Evolutionary conservation across 2,329 filamentous ascomycete genomes (phyloP).

Genomic region (Paraphoma chrysanthemicola): DNA sequence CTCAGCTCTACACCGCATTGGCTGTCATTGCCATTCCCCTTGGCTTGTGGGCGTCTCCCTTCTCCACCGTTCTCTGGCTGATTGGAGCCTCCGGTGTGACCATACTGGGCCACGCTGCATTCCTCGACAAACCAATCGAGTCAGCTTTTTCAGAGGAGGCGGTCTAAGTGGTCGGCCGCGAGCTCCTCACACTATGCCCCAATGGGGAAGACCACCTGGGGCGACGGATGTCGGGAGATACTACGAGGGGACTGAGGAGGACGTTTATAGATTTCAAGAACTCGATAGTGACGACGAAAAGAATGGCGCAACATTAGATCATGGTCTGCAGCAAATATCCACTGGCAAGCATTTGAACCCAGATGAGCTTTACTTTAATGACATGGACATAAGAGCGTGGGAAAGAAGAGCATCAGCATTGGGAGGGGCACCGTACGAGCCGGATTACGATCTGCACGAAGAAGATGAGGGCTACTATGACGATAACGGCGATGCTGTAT

Average conservation of each 20-base stretch:
- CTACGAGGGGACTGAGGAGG: conserved; percentile 54
- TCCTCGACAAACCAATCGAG: conserved; percentile 99
- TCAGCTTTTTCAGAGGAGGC: conserved; percentile 99
- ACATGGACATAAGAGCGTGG: conserved; percentile 54
- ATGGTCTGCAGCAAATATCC: conserved; percentile 41
- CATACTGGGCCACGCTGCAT: conserved; percentile 91
- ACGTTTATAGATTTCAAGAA: conserved; percentile 69
- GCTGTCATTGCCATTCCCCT: conserved; percentile 84
- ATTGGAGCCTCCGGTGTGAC: conserved; percentile 93
- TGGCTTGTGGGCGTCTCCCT: conserved; percentile 82
- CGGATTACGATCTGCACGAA: conserved; percentile 60
- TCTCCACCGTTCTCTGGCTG: conserved; percentile 89
- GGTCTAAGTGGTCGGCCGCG: conserved; percentile 99
- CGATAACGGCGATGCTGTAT: conserved; percentile 49
- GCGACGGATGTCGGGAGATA: conserved; percentile 55
- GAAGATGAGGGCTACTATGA: conserved; percentile 56
- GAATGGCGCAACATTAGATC: conserved; percentile 53
- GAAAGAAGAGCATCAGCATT: conserved; percentile 51
- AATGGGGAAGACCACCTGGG: conserved; percentile 99
- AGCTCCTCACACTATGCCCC: conserved; percentile 91
- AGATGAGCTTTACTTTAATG: conserved; percentile 58
- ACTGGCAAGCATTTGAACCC: conserved; percentile 46
- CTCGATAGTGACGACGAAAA: conserved; percentile 63
- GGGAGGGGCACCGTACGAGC: conserved; percentile 57
- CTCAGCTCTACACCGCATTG: conserved; percentile 91